Base-by-base conservation (phyloP, 352 stramenopile genomes). In the Phytopythium litorale region DNA sequence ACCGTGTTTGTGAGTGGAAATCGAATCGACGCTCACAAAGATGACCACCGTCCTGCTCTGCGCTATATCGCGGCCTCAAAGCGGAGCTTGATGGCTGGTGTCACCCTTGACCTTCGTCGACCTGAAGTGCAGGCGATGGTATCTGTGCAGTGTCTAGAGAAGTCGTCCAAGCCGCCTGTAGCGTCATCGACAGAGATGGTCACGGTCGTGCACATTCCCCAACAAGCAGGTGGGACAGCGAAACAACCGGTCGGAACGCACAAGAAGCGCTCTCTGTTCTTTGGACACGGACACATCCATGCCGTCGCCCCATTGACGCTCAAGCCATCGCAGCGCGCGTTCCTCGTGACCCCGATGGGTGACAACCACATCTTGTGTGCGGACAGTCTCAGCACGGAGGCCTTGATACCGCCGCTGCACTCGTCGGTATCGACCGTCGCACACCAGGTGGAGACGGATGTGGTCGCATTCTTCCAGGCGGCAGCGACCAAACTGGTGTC, bases 291-390 rank as follows among this genome's bases (percentile, higher is more conserved):
- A 32, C 18, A 40, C 15, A 46, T 15, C 18, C 30, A 32, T 9
- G 51, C 21, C 67, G 62, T 52, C 49, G 64, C 12, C 8, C 30
- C 62, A 9, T 58, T 82, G 13, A 73, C 73, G 4, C 8, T 38
- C 11, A 82, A 79, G 37, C 42, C 56, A 59, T 63, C 55, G 1
- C 64, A 75, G 12, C 71, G 81, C 11, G 65, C 84, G 5, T 79
- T 78, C 50, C 12, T 82, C 4, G 67, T 67, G 0, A 16, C 78
- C 0, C 72, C 77, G 0, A 79, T 94, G 66, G 70, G 76, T 7
- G 78, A 88, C 37, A 67, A 85, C 21, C 73, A 72, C 15, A 54
- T 94, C 2, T 32, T 92, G 12, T 87, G 79, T 60, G 69, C 70
- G 9, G 81, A 92, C 50, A 92, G 79, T 53, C 68, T 91, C 32